phyloP scores from a whole-genome alignment of 2,329 filamentous ascomycete species.

The Fusarium acutatum region DNA sequence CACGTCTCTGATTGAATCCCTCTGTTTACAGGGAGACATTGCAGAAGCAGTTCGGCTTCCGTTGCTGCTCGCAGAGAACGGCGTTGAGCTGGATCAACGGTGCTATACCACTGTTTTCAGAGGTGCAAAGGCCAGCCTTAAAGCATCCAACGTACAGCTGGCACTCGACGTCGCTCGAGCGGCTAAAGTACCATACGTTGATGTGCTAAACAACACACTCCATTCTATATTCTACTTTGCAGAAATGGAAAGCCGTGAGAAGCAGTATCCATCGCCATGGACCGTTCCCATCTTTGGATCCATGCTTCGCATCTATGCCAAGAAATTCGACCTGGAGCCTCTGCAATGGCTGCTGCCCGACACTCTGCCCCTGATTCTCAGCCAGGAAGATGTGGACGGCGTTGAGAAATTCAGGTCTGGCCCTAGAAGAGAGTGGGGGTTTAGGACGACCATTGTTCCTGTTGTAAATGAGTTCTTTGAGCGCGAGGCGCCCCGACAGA shows the following conservation, averaged over 20 bases:
- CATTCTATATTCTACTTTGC: constrained; percentile 59
- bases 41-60: constrained; percentile 48
- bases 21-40: constrained; percentile 62
- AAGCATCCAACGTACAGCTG: constrained; percentile 60
- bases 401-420: constrained; percentile 36
- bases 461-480: constrained; percentile 46
- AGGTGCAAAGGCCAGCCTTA: constrained; percentile 68
- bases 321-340: constrained; percentile 57
- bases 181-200: constrained; percentile 53
- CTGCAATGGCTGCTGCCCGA: constrained; percentile 53
- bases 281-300: constrained; percentile 52
- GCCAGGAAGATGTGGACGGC: constrained; percentile 30
- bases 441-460: constrained; percentile 45
- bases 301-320: constrained; percentile 60
- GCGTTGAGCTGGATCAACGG: constrained; percentile 69
- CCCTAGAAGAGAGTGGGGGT: constrained; percentile 41
- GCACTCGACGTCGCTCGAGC: constrained; percentile 55
- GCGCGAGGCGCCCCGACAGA: constrained; percentile 35
- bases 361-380: constrained; percentile 44
- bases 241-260: constrained; percentile 50
- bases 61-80: constrained; percentile 48
- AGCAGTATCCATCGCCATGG: constrained; percentile 43
- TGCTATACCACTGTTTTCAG: constrained; percentile 77
- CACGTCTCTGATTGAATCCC: constrained; percentile 75
- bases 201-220: constrained; percentile 52